Conservation (phyloP, 768 basidiomycete species). For the Tulasnella sp. region DNA sequence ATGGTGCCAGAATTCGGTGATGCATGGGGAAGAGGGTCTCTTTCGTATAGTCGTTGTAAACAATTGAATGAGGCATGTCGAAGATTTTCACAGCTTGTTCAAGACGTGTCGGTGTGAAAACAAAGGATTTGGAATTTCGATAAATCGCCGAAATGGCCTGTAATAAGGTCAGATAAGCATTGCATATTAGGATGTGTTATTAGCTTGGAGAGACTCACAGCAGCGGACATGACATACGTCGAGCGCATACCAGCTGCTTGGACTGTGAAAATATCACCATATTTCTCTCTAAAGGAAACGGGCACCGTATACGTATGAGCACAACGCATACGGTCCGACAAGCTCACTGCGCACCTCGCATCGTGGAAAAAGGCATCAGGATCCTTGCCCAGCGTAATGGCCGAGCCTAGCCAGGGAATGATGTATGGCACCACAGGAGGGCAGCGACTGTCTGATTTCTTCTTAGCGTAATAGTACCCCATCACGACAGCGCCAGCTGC, state of each 20-base stretch:
- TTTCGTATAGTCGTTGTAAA: slow-evolving; percentile 12
- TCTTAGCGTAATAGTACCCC: neutral
- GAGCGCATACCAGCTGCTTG: neutral
- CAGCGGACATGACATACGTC: slow-evolving; percentile 27
- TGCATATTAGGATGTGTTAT: neutral
- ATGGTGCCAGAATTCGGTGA: slow-evolving; percentile 18
- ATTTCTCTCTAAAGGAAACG: neutral
- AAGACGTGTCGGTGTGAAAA: slow-evolving; percentile 20
- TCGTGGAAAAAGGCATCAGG: slow-evolving; percentile 29
- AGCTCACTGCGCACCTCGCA: slow-evolving; percentile 14
- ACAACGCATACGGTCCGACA: too few species aligned
- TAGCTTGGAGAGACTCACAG: slow-evolving; percentile 6
- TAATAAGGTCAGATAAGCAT: neutral
- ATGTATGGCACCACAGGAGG: slow-evolving; percentile 26
- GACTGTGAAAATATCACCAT: slow-evolving; percentile 29
- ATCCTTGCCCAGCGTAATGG: slow-evolving; percentile 25
- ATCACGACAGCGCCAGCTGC: neutral
- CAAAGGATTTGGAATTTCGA: slow-evolving; percentile 28
- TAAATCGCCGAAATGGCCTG: slow-evolving; percentile 26
- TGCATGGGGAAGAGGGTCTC: slow-evolving; percentile 14
- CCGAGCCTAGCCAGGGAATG: slow-evolving; percentile 30
- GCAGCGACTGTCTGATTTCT: neutral
- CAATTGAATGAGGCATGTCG: slow-evolving; percentile 21
- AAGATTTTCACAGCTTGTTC: neutral
- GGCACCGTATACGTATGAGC: neutral